A percentile compares a stretch with the other conserved stretches of the same genome.
These are phyloP conservation scores for Chionographis japonica DNA, from an alignment of 106 monocot species.

Conservation along the genomic window DNA sequence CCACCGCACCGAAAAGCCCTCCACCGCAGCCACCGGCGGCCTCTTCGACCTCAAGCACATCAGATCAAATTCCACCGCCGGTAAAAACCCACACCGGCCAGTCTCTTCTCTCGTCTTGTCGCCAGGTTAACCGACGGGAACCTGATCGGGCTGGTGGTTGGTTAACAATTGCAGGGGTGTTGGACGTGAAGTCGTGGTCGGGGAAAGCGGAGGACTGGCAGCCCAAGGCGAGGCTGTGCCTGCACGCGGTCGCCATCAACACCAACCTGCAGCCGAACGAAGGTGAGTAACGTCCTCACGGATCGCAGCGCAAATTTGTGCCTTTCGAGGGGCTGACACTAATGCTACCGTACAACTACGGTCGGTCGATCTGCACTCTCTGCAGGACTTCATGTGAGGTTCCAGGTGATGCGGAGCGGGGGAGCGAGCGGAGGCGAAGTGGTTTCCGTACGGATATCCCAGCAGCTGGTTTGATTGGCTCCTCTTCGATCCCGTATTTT, in stretches of 20 bases:
- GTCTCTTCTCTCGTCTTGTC: neutral
- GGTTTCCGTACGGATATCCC: constrained; percentile 75
- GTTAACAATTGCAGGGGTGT: constrained; percentile 27
- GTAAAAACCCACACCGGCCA: constrained; percentile 13
- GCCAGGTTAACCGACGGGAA: neutral
- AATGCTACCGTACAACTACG: too few relatives aligned
- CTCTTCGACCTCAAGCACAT: constrained; percentile 63
- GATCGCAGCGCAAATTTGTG: neutral
- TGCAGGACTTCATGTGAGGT: constrained; percentile 9
- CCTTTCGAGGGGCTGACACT: too few relatives aligned
- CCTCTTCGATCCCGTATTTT: too few relatives aligned
- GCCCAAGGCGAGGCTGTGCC: constrained; percentile 61
- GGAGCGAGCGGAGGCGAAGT: constrained; percentile 27
- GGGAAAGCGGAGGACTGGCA: constrained; percentile 60
- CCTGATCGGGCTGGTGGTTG: too few relatives aligned
- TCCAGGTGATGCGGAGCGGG: constrained; percentile 64
- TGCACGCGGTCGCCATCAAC: constrained; percentile 74
- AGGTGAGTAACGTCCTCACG: constrained; percentile 19
- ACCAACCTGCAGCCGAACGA: constrained; percentile 87
- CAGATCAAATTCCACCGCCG: constrained; percentile 25
- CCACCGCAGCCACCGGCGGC: constrained; percentile 44
- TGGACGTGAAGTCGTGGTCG: constrained; percentile 52
- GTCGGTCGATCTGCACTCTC: too few relatives aligned
- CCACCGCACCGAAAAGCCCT: constrained; percentile 38
- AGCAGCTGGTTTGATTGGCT: constrained; percentile 56